phyloP scores from a whole-genome alignment of 768 basidiomycete genomes.

The Galerina marginata region DNA sequence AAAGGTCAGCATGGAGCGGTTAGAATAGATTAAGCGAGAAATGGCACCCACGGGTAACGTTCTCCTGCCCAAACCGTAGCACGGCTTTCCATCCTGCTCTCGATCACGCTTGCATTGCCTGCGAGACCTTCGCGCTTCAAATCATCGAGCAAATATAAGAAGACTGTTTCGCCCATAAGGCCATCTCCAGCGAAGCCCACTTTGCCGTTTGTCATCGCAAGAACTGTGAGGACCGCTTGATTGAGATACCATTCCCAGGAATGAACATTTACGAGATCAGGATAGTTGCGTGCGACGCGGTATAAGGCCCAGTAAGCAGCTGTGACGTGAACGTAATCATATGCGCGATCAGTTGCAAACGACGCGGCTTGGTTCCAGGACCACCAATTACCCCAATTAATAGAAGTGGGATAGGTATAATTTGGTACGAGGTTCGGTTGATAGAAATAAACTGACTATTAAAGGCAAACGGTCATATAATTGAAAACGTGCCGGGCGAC shows the following conservation, averaged over 20 bases:
- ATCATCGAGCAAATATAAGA: constrained; percentile 51
- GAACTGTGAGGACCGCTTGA: constrained; percentile 55
- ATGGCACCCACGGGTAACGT: constrained; percentile 52
- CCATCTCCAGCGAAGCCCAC: constrained; percentile 54
- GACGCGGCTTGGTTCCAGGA: constrained; percentile 57
- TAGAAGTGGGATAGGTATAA: constrained; percentile 53
- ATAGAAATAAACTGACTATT: constrained; percentile 56
- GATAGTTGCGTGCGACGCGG: constrained; percentile 63
- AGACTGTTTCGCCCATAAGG: constrained; percentile 64
- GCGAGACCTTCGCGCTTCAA: constrained; percentile 56
- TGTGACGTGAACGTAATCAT: constrained; percentile 56
- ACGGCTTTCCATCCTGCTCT: constrained; percentile 52
- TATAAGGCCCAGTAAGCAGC: constrained; percentile 63
- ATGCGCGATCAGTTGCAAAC: constrained; percentile 54
- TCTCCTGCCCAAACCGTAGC: constrained; percentile 50
- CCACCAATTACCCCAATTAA: constrained; percentile 62
- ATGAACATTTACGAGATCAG: constrained; percentile 48
- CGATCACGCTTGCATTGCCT: constrained; percentile 50
- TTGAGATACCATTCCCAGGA: constrained; percentile 65
- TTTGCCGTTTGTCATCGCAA: constrained; percentile 47
- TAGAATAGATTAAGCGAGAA: neutral
- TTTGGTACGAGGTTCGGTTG: constrained; percentile 48
- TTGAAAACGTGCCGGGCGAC: neutral
- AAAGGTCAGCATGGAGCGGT: neutral
- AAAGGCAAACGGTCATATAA: neutral